phyloP scores from a whole-genome alignment of 306 rosid species.

The Cicer yamashitae region DNA sequence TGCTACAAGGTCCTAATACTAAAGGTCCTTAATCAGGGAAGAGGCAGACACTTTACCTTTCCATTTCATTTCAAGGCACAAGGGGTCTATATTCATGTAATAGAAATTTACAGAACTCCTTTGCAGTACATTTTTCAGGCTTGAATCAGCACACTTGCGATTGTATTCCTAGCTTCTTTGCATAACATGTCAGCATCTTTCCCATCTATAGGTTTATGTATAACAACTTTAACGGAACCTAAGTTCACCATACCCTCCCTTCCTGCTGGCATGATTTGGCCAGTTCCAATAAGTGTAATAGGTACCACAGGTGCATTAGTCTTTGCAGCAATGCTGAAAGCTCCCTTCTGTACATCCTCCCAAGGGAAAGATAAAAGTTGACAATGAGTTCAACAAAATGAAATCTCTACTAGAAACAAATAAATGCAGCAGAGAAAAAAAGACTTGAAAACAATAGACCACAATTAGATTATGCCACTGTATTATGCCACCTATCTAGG shows the following conservation, averaged over 20 bases:
- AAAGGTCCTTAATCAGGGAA: constrained; percentile 21
- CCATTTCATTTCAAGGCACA: constrained; percentile 32
- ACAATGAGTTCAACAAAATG: constrained; percentile 27
- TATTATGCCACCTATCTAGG: not conserved
- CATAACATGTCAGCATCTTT: constrained; percentile 62
- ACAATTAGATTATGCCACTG: not conserved
- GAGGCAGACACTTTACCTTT: constrained; percentile 40
- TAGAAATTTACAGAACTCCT: constrained; percentile 38
- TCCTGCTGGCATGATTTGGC: constrained; percentile 92
- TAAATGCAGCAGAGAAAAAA: not conserved
- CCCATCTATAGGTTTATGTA: constrained; percentile 77
- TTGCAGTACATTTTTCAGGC: constrained; percentile 50
- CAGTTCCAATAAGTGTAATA: constrained; percentile 87
- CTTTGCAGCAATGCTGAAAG: constrained; percentile 90
- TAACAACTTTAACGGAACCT: constrained; percentile 79
- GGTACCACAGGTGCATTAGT: constrained; percentile 83
- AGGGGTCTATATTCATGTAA: constrained; percentile 23
- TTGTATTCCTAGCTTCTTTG: constrained; percentile 72
- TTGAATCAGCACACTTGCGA: constrained; percentile 60
- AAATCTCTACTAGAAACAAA: not conserved
- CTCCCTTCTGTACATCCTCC: constrained; percentile 81
- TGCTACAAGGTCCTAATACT: constrained; percentile 15
- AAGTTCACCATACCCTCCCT: constrained; percentile 70
- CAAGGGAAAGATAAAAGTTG: constrained; percentile 36
- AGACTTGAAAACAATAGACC: constrained; percentile 14